Evolutionary conservation across 169 alveolate genomes (phyloP).

Genomic region (Babesia ovis): DNA sequence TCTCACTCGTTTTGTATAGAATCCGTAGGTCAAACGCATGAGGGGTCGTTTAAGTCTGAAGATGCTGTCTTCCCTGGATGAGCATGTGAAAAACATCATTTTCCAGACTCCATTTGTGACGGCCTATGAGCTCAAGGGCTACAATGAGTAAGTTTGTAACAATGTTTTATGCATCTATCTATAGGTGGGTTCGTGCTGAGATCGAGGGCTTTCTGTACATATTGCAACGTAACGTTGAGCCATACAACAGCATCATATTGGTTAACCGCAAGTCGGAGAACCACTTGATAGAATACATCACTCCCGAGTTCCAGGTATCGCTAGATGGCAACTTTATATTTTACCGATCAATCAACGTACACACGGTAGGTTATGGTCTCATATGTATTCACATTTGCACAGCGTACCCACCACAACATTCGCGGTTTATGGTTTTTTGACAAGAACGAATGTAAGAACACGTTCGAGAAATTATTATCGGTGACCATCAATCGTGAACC

Average conservation of each 20-base stretch:
- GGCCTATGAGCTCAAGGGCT: constrained; percentile 63
- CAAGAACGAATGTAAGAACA: constrained; percentile 47
- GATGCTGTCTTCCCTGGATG: constrained; percentile 66
- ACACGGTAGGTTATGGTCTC: constrained; percentile 17
- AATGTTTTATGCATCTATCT: too few relatives aligned
- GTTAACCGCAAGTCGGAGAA: constrained; percentile 73
- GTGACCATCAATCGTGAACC: constrained; percentile 33
- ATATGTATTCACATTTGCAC: neutral
- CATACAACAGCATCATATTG: constrained; percentile 62
- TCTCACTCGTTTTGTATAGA: neutral
- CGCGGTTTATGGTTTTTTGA: constrained; percentile 63
- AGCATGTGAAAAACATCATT: constrained; percentile 53
- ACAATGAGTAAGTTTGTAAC: constrained; percentile 23
- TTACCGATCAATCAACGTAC: constrained; percentile 47
- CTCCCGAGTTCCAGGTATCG: constrained; percentile 65
- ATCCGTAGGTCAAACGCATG: constrained; percentile 45
- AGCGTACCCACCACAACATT: constrained; percentile 26
- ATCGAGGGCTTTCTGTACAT: constrained; percentile 75
- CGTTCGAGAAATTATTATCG: constrained; percentile 26
- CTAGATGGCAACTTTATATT: constrained; percentile 70
- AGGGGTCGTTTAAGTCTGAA: constrained; percentile 69
- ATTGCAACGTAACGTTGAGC: constrained; percentile 54
- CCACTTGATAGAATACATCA: constrained; percentile 72
- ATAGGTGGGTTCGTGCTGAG: constrained; percentile 73
- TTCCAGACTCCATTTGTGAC: constrained; percentile 76